Evolutionary conservation across 331 rosid genomes (phyloP), one percentile per base, ranked within the genome.

Genomic region (Pyrus hybrid): DNA sequence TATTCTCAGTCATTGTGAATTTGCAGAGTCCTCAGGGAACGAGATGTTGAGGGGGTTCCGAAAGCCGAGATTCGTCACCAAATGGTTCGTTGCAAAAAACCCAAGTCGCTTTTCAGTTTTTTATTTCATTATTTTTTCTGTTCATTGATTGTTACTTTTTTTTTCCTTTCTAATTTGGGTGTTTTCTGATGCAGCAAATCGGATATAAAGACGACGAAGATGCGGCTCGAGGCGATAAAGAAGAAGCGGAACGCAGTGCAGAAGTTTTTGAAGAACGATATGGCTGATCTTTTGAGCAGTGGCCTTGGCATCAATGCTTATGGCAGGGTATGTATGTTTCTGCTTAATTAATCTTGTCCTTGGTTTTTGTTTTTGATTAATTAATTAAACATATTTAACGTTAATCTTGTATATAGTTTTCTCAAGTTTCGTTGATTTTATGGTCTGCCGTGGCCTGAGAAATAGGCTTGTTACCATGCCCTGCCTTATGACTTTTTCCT

Each of bases 261-360:
- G 77, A 94, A 92, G 85, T 90, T 78, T 72, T 85, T 90, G 63
- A 92, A 89, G 90, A 85, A 85, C 43, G 99, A 90, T 64, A 75
- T 92, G 14, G 91, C 73, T 1, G 97, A 90, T 13, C 99, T 92
- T 75, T 90, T 94, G 29, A 81, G 54, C 58, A 80, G 18, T 68
- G 80, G 72, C 74, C 89, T 81, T 29, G 92, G 80, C 64, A 79
- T 81, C 83, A 85, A 89, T 75, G 97, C 99, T 53, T 94, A 86
- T 66, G 88, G 84, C 68, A 86, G 97, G 91, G 99, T 92, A 85
- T 77, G 84, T 41, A 84, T 79, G 84, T 41, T 63, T 76, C 67
- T 30, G 60, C 69, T 20, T 47, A 70, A 33, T 8, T 23, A 13
- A 23, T 65, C 43, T 63, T 45, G 14, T 8, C 16, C 29, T 62